Evolutionary conservation across 2,329 filamentous ascomycete genomes (phyloP).

Genomic region (Didymosphaeria variabile): DNA sequence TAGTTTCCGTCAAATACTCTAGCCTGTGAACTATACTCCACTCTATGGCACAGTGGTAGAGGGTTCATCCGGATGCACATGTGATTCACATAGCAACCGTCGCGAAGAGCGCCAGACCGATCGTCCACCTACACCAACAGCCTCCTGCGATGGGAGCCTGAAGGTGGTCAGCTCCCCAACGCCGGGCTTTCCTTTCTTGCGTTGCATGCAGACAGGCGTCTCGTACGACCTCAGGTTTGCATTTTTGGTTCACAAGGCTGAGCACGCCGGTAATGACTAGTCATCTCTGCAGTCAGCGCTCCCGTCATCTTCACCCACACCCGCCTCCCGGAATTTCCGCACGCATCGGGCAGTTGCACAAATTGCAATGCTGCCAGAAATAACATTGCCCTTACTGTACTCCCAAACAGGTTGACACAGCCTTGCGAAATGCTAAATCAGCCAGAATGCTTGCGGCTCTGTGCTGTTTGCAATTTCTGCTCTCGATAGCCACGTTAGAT

Average conservation of each 20-base stretch:
- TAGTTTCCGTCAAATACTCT: conserved; percentile 39
- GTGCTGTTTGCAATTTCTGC: not conserved
- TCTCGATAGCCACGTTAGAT: conserved; percentile 3
- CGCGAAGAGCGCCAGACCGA: not conserved
- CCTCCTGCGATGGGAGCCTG: not conserved
- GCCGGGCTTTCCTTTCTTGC: conserved; percentile 3
- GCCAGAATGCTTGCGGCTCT: conserved; percentile 14
- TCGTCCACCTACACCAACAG: not conserved
- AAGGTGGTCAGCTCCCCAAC: conserved; percentile 12
- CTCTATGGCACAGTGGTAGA: conserved; percentile 9
- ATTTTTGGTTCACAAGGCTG: conserved; percentile 38
- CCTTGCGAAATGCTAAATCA: conserved; percentile 17
- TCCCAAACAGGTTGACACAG: conserved; percentile 9
- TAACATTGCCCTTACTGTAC: conserved; percentile 3
- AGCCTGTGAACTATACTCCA: conserved; percentile 27
- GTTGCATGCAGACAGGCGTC: not conserved
- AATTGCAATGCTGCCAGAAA: conserved; percentile 11
- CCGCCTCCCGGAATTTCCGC: conserved; percentile 8
- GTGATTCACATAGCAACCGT: conserved; percentile 4
- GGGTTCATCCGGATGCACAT: conserved; percentile 16
- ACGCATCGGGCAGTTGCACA: conserved; percentile 20
- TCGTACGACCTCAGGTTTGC: conserved; percentile 17
- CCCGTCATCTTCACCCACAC: conserved; percentile 25
- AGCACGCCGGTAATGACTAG: conserved; percentile 36
- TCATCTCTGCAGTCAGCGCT: conserved; percentile 43